A percentile compares a stretch with the other conserved stretches of the same genome.
Evolutionary conservation across 1,139 yeast genomes (phyloP).

Genomic region (Ogataea hybrid): DNA sequence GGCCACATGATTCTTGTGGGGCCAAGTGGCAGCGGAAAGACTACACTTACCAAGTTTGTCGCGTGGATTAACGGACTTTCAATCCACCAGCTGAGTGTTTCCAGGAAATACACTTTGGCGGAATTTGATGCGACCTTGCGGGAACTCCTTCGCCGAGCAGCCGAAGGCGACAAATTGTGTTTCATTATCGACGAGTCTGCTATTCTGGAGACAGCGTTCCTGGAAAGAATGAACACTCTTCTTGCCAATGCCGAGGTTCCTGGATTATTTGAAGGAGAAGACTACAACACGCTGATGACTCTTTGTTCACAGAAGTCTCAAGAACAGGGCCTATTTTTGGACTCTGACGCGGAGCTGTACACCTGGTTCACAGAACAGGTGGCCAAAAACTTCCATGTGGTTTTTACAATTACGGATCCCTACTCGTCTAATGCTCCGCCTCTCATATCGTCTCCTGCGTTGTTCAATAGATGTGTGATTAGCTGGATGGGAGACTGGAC

Average conservation of each 20-base stretch:
- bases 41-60: slow-evolving; percentile 75
- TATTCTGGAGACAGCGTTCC: slow-evolving; percentile 70
- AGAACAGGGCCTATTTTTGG: slow-evolving; percentile 60
- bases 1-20: slow-evolving; percentile 94
- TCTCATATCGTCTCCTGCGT: slow-evolving; percentile 80
- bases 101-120: slow-evolving; percentile 49
- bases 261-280: slow-evolving; percentile 83
- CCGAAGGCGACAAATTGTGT: slow-evolving; percentile 63
- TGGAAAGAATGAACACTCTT: slow-evolving; percentile 89
- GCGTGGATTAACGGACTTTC: slow-evolving; percentile 88
- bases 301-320: slow-evolving; percentile 60
- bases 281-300: slow-evolving; percentile 50
- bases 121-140: slow-evolving; percentile 72
- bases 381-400: slow-evolving; percentile 73
- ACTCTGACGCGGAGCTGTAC: slow-evolving; percentile 70
- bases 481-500: slow-evolving; percentile 93
- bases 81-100: slow-evolving; percentile 57
- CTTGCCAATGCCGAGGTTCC: slow-evolving; percentile 93
- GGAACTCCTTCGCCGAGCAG: slow-evolving; percentile 45
- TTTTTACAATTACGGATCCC: slow-evolving; percentile 71
- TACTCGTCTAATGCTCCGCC: slow-evolving; percentile 29
- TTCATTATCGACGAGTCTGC: slow-evolving; percentile 81
- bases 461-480: slow-evolving; percentile 86
- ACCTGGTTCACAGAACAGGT: slow-evolving; percentile 73
- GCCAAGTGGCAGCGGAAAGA: slow-evolving; percentile 78